Evolutionary conservation across 176 grass and related monocot species (phyloP).

Genomic region (barley (Hordeum vulgare)): MorexV3_pseudomolecules_assembly NC_058521.1:553871936-553872435

Average conservation of each 20-base stretch:
- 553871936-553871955: conserved; percentile 73
- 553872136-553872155: conserved; percentile 52
- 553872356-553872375: conserved; percentile 72
- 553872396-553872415: conserved; percentile 4
- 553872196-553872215: conserved; percentile 97
- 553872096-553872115: conserved; percentile 54
- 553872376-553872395: conserved; percentile 96
- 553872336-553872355: conserved; percentile 81
- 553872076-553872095: conserved; percentile 47
- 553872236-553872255: not conserved
- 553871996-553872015: conserved; percentile 39
- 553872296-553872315: conserved; percentile 69
- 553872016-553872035: not conserved
- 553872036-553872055: conserved; percentile 10
- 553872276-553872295: conserved; percentile 17
- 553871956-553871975: conserved; percentile 45
- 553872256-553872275: conserved; percentile 3
- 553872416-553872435: not conserved
- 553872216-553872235: conserved; percentile 6
- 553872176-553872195: conserved; percentile 61
- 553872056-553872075: conserved; percentile 10
- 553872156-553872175: conserved; percentile 53
- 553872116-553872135: conserved; percentile 29
- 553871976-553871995: conserved; percentile 50
- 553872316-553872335: conserved; percentile 84